These are phyloP conservation scores for Phalaenopsis hybrid DNA, from an alignment of 116 monocot species.

Conservation along the genomic window DNA sequence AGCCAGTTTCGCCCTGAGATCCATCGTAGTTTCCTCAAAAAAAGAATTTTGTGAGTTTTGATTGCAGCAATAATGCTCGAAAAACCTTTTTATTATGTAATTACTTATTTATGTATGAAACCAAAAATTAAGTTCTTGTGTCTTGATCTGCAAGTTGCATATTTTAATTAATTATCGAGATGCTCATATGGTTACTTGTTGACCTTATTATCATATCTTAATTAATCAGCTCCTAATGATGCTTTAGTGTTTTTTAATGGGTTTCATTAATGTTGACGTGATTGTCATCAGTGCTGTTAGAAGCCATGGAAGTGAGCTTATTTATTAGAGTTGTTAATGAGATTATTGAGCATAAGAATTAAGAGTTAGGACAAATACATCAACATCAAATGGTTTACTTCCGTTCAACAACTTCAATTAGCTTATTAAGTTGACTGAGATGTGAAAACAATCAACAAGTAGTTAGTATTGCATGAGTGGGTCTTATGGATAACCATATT, in stretches of 20 bases:
- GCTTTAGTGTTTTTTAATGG: neutral
- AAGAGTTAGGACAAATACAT: neutral
- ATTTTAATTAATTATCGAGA: neutral
- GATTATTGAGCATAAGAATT: neutral
- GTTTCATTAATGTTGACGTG: neutral
- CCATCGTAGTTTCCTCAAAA: no score
- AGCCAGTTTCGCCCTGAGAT: no score
- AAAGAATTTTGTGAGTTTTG: neutral
- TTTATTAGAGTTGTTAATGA: constrained; percentile 5
- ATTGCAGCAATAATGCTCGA: neutral
- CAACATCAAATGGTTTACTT: neutral
- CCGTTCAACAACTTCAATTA: neutral
- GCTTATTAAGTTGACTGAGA: no score
- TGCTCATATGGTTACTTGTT: neutral
- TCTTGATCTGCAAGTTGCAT: neutral
- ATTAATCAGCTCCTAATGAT: neutral
- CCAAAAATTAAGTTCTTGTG: neutral
- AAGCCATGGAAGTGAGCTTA: neutral
- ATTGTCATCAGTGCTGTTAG: neutral
- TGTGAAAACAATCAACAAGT: no score
- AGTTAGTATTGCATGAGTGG: no score
- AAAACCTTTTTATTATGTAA: neutral
- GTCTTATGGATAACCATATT: no score
- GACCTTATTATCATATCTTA: neutral
- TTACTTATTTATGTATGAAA: neutral